phyloP scores from a whole-genome alignment of 176 grass and related monocot genomes.

The Areca catechu region DNA sequence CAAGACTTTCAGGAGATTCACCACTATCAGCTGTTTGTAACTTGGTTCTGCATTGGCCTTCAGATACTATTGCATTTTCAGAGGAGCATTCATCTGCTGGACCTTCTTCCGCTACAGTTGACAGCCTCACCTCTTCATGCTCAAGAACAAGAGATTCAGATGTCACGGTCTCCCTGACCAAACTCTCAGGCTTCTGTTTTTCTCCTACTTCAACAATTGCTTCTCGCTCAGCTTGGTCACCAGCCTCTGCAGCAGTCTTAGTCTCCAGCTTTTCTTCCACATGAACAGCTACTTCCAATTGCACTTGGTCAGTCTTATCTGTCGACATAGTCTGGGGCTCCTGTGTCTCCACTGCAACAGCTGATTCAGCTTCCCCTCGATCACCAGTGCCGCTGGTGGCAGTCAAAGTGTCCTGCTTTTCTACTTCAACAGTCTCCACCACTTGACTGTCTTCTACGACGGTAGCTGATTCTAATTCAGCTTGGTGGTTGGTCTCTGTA shows the following conservation, averaged over 20 bases:
- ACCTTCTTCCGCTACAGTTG: background rate
- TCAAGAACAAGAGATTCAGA: background rate
- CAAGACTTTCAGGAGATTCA: slow-evolving; percentile 13
- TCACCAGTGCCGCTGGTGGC: slow-evolving; percentile 10
- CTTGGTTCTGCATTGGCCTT: slow-evolving; percentile 16
- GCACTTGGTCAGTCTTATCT: background rate
- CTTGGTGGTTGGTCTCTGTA: background rate
- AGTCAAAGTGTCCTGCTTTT: slow-evolving; percentile 14
- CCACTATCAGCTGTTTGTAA: slow-evolving; percentile 6
- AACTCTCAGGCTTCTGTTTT: background rate
- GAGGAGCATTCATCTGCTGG: background rate
- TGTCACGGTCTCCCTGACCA: background rate
- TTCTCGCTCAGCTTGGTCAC: too few species aligned
- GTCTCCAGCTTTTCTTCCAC: too few species aligned
- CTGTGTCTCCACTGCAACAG: slow-evolving; percentile 7
- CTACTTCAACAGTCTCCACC: slow-evolving; percentile 6
- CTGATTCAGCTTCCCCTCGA: slow-evolving; percentile 13
- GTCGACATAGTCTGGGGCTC: background rate
- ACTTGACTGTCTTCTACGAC: background rate
- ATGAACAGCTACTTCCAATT: too few species aligned
- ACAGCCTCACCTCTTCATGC: background rate
- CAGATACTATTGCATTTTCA: background rate
- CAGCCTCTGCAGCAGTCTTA: too few species aligned
- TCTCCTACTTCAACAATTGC: too few species aligned
- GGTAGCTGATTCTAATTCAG: slow-evolving; percentile 7